Percentiles rank a stretch among this genome's conserved stretches.
These are phyloP conservation scores for Nigrospora sphaerica DNA, from an alignment of 2,329 filamentous ascomycete genomes.

Conservation along the genomic window DNA sequence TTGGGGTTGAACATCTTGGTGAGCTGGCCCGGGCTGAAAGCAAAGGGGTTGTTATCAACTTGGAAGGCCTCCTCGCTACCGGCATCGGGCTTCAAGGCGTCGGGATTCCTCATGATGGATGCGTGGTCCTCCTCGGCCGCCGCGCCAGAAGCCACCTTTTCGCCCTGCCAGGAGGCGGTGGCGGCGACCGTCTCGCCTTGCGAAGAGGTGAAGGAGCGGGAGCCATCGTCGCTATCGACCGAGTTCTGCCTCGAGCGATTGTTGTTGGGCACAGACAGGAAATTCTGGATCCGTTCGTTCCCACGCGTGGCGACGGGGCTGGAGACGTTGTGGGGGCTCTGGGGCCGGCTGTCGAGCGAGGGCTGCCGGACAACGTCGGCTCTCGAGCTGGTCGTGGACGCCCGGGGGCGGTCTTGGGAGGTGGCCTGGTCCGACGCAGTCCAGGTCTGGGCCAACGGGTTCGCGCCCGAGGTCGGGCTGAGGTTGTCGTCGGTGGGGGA, in stretches of 20 bases:
- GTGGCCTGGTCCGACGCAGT: slow-evolving; percentile 15
- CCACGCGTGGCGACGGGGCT: slow-evolving; percentile 42
- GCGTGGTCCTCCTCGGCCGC: slow-evolving; percentile 33
- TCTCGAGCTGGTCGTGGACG: slow-evolving; percentile 12
- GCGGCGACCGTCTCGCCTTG: slow-evolving; percentile 58
- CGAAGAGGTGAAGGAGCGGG: slow-evolving; percentile 48
- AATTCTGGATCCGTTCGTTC: slow-evolving; percentile 42
- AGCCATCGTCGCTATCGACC: slow-evolving; percentile 58
- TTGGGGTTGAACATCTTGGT: slow-evolving; percentile 88
- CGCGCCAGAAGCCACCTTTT: slow-evolving; percentile 26
- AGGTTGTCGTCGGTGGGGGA: slow-evolving; percentile 18
- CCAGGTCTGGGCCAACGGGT: slow-evolving; percentile 17
- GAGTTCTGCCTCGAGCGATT: slow-evolving; percentile 60
- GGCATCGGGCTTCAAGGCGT: slow-evolving; percentile 68
- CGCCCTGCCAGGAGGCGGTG: slow-evolving; percentile 34
- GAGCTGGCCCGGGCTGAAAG: slow-evolving; percentile 75
- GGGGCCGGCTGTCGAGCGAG: slow-evolving; percentile 51
- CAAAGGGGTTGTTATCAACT: slow-evolving; percentile 75
- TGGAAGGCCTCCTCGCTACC: slow-evolving; percentile 71
- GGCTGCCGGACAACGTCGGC: not conserved
- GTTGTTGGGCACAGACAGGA: slow-evolving; percentile 59
- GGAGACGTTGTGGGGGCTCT: slow-evolving; percentile 67
- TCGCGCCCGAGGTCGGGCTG: slow-evolving; percentile 17
- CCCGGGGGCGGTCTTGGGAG: slow-evolving; percentile 2
- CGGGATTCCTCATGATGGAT: slow-evolving; percentile 55